phyloP scores from a whole-genome alignment of 2,329 filamentous ascomycete species.

The Fusarium xyrophilum region DNA sequence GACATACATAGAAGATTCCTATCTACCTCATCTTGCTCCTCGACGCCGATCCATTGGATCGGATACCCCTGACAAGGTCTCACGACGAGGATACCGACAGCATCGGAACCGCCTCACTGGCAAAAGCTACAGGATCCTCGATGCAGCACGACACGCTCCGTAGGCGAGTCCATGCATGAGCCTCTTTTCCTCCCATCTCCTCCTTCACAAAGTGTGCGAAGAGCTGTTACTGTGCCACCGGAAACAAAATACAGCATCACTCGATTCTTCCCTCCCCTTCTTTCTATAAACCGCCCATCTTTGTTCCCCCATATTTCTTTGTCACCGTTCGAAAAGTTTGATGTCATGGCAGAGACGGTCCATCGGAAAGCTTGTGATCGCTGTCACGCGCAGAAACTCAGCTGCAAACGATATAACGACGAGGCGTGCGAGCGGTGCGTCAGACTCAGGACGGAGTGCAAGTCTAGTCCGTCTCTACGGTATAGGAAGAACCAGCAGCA shows the following conservation, averaged over 20 bases:
- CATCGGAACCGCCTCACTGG: conserved; percentile 35
- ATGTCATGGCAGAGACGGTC: conserved; percentile 48
- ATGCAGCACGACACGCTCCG: conserved; percentile 29
- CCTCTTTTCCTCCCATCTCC: neutral
- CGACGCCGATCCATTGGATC: conserved; percentile 30
- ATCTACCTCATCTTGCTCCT: neutral
- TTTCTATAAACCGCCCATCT: conserved; percentile 26
- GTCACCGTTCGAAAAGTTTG: conserved; percentile 25
- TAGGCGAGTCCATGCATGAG: conserved; percentile 38
- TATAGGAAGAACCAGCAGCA: conserved; percentile 48
- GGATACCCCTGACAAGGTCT: conserved; percentile 29
- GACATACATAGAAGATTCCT: neutral
- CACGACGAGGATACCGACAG: conserved; percentile 35
- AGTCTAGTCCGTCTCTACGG: conserved; percentile 52
- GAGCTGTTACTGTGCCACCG: conserved; percentile 24
- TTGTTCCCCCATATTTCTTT: conserved; percentile 16
- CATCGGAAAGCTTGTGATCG: conserved; percentile 56
- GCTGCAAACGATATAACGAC: conserved; percentile 52
- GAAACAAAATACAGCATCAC: conserved; percentile 16
- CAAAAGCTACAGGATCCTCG: conserved; percentile 30
- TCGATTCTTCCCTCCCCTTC: neutral
- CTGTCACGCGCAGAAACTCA: conserved; percentile 56
- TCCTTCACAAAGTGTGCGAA: neutral
- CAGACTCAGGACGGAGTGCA: conserved; percentile 52
- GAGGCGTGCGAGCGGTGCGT: conserved; percentile 53